These are phyloP conservation scores for Hypoxylon sp. DNA, from an alignment of 2,329 filamentous ascomycete genomes.

Conservation along the genomic window DNA sequence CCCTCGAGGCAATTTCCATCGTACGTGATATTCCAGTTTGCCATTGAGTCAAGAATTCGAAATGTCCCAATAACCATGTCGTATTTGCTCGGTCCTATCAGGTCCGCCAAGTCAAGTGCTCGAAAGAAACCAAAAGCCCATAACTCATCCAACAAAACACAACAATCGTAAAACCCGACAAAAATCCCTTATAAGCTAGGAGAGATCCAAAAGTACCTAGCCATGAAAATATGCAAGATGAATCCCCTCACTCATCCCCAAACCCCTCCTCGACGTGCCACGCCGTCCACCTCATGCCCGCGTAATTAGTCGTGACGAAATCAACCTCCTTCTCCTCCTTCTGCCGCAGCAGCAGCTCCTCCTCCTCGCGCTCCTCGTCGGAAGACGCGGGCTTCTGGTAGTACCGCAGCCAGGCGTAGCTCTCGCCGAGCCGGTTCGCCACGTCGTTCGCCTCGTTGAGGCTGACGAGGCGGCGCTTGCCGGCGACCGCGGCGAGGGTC, in stretches of 20 bases:
- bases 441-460: constrained; percentile 70
- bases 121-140: neutral
- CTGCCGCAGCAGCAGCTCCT: constrained; percentile 28
- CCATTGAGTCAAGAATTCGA: neutral
- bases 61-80: neutral
- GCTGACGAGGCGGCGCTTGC: constrained; percentile 64
- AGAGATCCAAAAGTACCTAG: neutral
- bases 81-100: no score
- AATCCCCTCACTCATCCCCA: neutral
- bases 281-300: neutral
- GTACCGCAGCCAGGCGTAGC: constrained; percentile 53
- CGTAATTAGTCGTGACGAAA: constrained; percentile 36
- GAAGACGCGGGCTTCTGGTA: constrained; percentile 25
- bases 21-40: neutral
- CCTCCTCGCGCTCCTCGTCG: constrained; percentile 27
- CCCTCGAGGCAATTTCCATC: neutral
- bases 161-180: neutral
- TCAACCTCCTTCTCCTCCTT: constrained; percentile 35
- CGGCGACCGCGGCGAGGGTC: constrained; percentile 45
- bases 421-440: constrained; percentile 67
- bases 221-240: neutral
- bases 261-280: constrained; percentile 11
- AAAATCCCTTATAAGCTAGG: neutral
- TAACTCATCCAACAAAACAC: neutral
- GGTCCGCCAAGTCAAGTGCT: no score